A percentile compares a stretch with the other conserved stretches of the same genome.
Conservation (phyloP, 2,329 filamentous ascomycete species). For the Fusarium equiseti region DNA sequence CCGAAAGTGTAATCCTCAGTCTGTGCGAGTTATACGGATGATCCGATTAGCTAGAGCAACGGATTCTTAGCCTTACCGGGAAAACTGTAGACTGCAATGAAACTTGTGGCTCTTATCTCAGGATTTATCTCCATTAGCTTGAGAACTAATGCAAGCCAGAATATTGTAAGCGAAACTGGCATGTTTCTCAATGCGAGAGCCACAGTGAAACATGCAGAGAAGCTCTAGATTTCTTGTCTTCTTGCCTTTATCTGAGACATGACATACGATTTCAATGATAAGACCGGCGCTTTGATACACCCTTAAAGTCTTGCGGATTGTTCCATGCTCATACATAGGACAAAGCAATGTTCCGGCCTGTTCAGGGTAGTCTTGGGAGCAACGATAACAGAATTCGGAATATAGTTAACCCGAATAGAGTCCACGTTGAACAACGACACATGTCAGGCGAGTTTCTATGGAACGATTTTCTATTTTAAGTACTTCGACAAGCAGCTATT, state of each 20-base stretch:
- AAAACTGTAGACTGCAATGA: not conserved
- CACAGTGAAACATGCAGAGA: not conserved
- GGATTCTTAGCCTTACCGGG: not conserved
- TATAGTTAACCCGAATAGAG: rapidly evolving
- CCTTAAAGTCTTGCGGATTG: rapidly evolving
- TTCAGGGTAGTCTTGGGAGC: not conserved
- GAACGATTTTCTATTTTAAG: too few species aligned
- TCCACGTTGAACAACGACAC: too few species aligned
- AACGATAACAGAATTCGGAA: rapidly evolving
- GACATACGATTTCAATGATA: not conserved
- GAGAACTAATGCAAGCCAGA: rapidly evolving
- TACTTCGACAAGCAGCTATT: too few species aligned
- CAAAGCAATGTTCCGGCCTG: not conserved
- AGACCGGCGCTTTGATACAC: not conserved
- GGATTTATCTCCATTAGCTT: not conserved
- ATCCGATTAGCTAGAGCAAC: not conserved
- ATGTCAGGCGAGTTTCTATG: too few species aligned
- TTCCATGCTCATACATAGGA: rapidly evolving
- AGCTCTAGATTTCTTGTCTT: not conserved
- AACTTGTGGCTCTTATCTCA: not conserved
- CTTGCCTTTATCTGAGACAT: not conserved
- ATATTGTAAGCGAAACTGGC: rapidly evolving
- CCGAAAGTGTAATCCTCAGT: not conserved
- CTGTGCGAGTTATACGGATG: not conserved
- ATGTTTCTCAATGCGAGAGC: rapidly evolving